Conservation (phyloP, 345 rosid species). For the Corchorus capsularis region DNA sequence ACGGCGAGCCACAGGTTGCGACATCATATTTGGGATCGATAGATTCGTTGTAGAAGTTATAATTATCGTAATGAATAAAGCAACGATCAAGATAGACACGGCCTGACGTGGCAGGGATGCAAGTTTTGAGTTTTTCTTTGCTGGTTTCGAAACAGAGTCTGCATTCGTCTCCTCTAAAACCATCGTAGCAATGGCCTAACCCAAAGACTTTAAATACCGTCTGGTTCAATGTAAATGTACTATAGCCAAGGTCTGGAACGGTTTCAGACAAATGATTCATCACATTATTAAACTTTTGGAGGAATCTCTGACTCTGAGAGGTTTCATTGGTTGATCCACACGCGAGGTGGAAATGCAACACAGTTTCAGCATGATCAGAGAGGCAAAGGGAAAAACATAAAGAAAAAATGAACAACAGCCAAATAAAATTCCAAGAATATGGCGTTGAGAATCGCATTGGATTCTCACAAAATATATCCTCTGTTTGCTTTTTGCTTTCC, state of each 20-base stretch:
- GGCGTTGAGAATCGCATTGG: conserved; percentile 11
- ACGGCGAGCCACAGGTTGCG: conserved; percentile 28
- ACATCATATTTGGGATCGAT: conserved; percentile 31
- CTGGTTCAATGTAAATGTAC: neutral
- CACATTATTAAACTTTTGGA: neutral
- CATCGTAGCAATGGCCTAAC: conserved; percentile 47
- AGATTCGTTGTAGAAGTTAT: conserved; percentile 50
- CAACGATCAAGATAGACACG: conserved; percentile 61
- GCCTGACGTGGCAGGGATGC: conserved; percentile 49
- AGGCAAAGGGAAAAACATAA: neutral
- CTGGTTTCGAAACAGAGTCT: conserved; percentile 48
- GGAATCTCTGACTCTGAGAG: neutral
- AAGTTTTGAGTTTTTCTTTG: conserved; percentile 45
- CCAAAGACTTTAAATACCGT: neutral
- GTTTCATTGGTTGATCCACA: neutral
- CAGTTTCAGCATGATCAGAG: neutral
- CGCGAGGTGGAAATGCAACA: neutral
- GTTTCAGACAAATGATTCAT: neutral
- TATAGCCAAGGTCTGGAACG: neutral
- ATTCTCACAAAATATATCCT: neutral
- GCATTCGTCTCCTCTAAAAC: conserved; percentile 54
- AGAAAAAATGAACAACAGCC: neutral
- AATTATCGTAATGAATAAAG: conserved; percentile 54
- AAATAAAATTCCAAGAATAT: neutral
- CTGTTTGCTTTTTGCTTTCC: neutral